A percentile compares a stretch with the other conserved stretches of the same genome.
Evolutionary conservation across 1,284 basidiomycete species (phyloP).

Genomic region (Irpex lacteus): DNA sequence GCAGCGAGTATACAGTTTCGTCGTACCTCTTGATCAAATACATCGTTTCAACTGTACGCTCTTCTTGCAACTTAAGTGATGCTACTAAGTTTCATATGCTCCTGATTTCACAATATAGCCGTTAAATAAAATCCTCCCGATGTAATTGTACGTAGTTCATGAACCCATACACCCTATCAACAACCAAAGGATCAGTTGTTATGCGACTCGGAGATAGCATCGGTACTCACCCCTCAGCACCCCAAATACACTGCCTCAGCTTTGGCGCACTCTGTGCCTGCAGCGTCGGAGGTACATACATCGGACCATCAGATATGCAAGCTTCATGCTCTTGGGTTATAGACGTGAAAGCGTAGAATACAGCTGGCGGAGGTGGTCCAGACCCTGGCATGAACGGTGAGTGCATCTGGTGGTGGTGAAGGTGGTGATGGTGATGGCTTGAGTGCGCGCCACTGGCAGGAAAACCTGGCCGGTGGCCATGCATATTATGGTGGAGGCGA

Average conservation of each 20-base stretch:
- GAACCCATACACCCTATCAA: slow-evolving; percentile 19
- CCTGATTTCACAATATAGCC: background rate
- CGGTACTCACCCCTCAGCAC: slow-evolving; percentile 18
- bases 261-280: slow-evolving; percentile 14
- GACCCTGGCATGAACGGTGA: slow-evolving; percentile 7
- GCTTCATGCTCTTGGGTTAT: slow-evolving; percentile 18
- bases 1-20: too few relatives aligned
- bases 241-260: slow-evolving; percentile 16
- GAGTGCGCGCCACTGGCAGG: background rate
- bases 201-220: too few relatives aligned
- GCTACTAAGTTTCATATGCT: background rate
- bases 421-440: slow-evolving; percentile 1
- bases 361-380: slow-evolving; percentile 16
- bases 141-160: slow-evolving; percentile 30
- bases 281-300: slow-evolving; percentile 14
- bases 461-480: background rate
- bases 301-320: slow-evolving; percentile 22
- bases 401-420: background rate
- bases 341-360: slow-evolving; percentile 27
- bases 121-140: slow-evolving; percentile 23
- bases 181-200: background rate
- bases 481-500: background rate
- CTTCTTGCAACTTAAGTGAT: background rate
- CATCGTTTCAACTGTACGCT: background rate
- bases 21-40: too few relatives aligned